A percentile compares a stretch with the other conserved stretches of the same genome.
phyloP scores from a whole-genome alignment of 202 grass and related monocot species.

The Setaria italica region DNA sequence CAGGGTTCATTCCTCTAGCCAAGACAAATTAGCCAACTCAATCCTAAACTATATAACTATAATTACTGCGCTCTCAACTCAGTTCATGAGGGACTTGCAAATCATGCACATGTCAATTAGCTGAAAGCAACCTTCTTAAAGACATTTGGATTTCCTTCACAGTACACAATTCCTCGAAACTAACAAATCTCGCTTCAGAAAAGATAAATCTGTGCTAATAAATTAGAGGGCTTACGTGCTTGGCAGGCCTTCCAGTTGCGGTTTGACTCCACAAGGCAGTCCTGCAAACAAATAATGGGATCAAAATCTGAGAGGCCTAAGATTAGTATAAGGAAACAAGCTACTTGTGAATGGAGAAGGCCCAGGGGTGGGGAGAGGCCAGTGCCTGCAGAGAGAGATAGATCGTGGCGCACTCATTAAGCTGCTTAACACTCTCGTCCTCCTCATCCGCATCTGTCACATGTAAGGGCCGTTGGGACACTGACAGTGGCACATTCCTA shows the following conservation, averaged over 20 bases:
- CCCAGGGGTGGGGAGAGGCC: not conserved
- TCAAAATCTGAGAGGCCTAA: constrained; percentile 2
- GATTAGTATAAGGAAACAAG: not conserved
- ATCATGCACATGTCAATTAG: constrained; percentile 10
- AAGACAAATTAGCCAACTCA: not conserved
- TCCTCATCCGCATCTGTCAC: constrained; percentile 74
- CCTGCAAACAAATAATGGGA: constrained; percentile 51
- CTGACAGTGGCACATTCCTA: constrained; percentile 16
- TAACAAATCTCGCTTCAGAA: constrained; percentile 13
- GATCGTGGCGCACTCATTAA: constrained; percentile 77
- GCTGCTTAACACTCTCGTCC: constrained; percentile 90
- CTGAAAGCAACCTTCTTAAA: constrained; percentile 19
- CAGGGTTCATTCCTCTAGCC: not conserved
- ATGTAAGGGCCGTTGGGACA: constrained; percentile 52
- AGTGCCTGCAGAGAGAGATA: constrained; percentile 83
- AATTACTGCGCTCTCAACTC: not conserved
- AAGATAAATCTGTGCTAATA: constrained; percentile 2
- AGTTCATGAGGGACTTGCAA: not conserved
- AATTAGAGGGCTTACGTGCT: constrained; percentile 57
- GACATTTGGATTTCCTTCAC: not conserved
- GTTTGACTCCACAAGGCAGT: constrained; percentile 75
- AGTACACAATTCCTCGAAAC: not conserved
- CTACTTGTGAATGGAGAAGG: not conserved
- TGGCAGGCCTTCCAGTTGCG: constrained; percentile 92
- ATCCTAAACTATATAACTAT: not conserved